Evolutionary conservation across 331 rosid species (phyloP), one percentile per base, ranked within the genome.

Genomic region (Malus hybrid): DNA sequence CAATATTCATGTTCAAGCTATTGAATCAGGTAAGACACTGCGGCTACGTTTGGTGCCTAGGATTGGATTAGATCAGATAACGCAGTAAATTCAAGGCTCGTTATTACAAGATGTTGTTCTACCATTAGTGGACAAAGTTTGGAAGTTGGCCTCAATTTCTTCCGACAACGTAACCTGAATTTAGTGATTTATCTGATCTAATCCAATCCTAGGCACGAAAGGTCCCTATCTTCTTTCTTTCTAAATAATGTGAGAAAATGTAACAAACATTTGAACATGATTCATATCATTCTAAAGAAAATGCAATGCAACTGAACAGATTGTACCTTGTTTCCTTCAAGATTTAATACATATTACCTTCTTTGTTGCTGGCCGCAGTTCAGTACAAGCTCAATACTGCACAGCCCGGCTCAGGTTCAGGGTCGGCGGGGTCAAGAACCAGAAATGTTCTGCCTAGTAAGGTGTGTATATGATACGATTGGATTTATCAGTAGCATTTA

Each of bases 321-420:
- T 24, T 39, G 33, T 74, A 39, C 60, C 55, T 65, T 68, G 63
- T 24, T 78, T 67, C 55, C 65, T 75, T 65, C 78, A 60, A 44
- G 18, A 68, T 60, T 66, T 76, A 66, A 76, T 63, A 22, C 5
- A 71, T 16, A 4, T 44, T 57, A 63, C 30, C n/a, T 36, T 79
- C 39, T 75, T 14, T 72, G 34, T 60, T 81, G 76, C 72, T 36
- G 77, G 58, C 39, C 39, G 24, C 89, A 89, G 96, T 36, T 79
- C 75, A 85, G 78, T 87, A 84, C 85, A 86, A 82, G 90, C 78
- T 77, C 83, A 82, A 83, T 72, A 75, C 85, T 69, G 61, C 80
- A 68, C 80, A 77, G n/a, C 69, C 65, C 12, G 69, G 48, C 79
- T 75, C 86, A 58, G 80, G 66, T 81, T 66, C 78, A 3, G 87